phyloP scores from a whole-genome alignment of 441 rosid genomes.

The Metrosideros polymorpha region DNA sequence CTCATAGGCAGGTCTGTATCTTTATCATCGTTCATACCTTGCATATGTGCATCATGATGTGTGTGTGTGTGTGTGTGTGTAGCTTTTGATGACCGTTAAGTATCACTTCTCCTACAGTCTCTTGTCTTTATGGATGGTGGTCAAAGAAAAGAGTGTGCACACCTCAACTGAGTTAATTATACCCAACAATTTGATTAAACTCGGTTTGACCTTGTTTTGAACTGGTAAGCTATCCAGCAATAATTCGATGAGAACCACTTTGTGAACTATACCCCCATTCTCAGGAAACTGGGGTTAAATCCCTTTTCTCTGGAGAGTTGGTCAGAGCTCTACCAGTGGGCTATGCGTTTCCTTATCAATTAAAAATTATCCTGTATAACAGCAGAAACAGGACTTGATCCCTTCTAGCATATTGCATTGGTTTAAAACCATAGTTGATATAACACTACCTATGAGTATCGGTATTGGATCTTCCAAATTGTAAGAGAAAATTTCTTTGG shows the following conservation, averaged over 20 bases:
- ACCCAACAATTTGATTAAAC: background rate
- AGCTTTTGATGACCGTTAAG: background rate
- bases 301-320: background rate
- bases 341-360: background rate
- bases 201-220: background rate
- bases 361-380: background rate
- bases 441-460: background rate
- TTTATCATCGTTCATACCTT: background rate
- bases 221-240: background rate
- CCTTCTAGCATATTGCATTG: background rate
- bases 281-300: background rate
- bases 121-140: background rate
- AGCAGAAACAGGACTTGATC: background rate
- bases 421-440: background rate
- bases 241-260: background rate
- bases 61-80: background rate
- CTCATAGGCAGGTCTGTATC: slow-evolving; percentile 83
- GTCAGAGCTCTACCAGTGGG: background rate
- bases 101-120: background rate
- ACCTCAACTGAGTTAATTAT: background rate
- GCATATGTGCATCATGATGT: background rate
- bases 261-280: background rate
- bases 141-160: background rate
- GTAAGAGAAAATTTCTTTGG: background rate
- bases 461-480: background rate